Evolutionary conservation across 176 grass and related monocot genomes (phyloP).

Genomic region (Poa annua): DNA sequence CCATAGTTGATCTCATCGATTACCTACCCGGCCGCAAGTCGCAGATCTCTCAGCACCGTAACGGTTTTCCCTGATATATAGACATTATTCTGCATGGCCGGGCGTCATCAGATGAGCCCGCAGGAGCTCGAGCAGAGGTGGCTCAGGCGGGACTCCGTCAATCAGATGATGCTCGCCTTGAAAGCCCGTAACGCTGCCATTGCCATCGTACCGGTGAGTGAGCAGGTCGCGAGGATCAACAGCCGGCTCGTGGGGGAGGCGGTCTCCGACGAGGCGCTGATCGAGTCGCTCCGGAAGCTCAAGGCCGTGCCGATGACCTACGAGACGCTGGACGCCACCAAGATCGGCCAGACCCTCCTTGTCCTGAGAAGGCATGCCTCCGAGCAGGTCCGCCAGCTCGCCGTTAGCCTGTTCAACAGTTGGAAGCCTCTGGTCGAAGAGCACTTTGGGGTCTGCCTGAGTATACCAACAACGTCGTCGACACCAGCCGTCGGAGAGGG

Average conservation of each 20-base stretch:
- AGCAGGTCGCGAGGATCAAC: conserved; percentile 7
- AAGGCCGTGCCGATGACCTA: conserved; percentile 34
- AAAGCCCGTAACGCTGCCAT: no score
- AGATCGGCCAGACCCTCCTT: neutral
- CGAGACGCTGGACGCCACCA: conserved; percentile 27
- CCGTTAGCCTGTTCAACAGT: neutral
- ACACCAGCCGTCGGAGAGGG: no score
- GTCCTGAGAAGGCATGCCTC: conserved; percentile 7
- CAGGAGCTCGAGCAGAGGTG: neutral
- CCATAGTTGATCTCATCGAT: neutral
- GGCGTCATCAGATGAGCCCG: neutral
- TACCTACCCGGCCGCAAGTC: neutral
- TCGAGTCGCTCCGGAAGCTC: conserved; percentile 32
- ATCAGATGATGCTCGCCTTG: no score
- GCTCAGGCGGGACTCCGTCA: no score
- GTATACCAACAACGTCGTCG: no score
- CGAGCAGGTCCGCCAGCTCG: neutral
- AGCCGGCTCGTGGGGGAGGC: neutral
- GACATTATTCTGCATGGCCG: neutral
- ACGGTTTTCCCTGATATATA: no score
- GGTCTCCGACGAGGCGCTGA: neutral
- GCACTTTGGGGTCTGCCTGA: no score
- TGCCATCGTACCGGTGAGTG: neutral
- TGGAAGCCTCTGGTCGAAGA: conserved; percentile 17
- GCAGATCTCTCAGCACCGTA: neutral